phyloP scores from a whole-genome alignment of 2,329 filamentous ascomycete species.

The Colletotrichum sp. region DNA sequence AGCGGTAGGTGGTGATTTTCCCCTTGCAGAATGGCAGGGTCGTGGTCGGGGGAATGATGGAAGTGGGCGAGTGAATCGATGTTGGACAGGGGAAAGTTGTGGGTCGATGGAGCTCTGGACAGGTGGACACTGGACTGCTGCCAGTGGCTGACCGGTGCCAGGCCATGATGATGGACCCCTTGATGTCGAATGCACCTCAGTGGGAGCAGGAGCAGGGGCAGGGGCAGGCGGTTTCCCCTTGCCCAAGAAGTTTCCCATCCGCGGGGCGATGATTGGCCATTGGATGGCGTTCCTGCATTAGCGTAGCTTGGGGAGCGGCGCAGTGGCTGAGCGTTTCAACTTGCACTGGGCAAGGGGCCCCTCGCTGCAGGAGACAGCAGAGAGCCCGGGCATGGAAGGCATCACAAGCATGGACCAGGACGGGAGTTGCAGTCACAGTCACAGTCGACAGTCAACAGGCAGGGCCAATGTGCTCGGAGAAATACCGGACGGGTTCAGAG shows the following conservation, averaged over 20 bases:
- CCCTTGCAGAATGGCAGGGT: background rate
- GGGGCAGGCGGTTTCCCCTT: background rate
- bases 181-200: background rate
- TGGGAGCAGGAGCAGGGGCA: background rate
- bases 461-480: background rate
- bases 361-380: background rate
- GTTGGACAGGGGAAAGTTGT: background rate
- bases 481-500: background rate
- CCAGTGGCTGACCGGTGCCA: background rate
- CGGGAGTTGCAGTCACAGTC: background rate
- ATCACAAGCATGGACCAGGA: background rate
- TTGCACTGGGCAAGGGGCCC: background rate
- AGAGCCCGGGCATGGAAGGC: background rate
- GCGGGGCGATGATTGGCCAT: background rate
- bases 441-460: background rate
- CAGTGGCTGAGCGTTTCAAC: constrained; percentile 25
- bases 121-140: background rate
- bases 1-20: background rate
- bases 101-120: background rate
- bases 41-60: background rate
- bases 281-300: constrained; percentile 20
- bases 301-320: background rate
- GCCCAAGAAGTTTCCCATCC: constrained; percentile 13
- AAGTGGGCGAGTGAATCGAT: background rate
- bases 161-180: background rate